A percentile compares a stretch with the other conserved stretches of the same genome.
phyloP scores from a whole-genome alignment of 1,284 basidiomycete species.

The Rhodotorula sp. region DNA sequence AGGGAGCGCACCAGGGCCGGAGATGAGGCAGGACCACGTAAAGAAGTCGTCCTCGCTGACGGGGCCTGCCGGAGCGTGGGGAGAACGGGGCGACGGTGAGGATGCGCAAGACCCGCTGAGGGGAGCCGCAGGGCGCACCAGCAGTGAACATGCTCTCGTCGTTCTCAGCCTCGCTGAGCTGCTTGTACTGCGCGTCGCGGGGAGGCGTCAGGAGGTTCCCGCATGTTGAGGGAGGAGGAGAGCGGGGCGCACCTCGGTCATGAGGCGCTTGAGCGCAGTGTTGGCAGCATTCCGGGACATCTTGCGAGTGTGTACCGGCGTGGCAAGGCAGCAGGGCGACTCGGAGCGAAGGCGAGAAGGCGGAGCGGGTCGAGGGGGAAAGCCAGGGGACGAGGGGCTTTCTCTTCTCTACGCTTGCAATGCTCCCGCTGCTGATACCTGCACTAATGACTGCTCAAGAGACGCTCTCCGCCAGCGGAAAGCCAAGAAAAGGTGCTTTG shows the following conservation, averaged over 20 bases:
- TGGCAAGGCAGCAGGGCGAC: neutral
- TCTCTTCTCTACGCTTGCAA: no score
- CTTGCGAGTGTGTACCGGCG: neutral
- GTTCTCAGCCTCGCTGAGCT: constrained; percentile 61
- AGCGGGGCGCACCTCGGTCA: constrained; percentile 41
- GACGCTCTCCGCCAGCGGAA: no score
- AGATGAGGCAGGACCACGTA: constrained; percentile 96
- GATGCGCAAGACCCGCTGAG: neutral
- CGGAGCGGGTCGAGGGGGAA: neutral
- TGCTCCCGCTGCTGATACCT: no score
- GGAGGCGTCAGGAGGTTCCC: neutral
- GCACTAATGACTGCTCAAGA: no score
- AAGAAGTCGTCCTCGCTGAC: constrained; percentile 95
- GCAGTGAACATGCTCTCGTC: constrained; percentile 93
- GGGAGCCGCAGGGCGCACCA: constrained; percentile 57
- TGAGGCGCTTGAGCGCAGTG: constrained; percentile 44
- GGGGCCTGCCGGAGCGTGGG: constrained; percentile 61
- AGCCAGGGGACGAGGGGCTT: no score
- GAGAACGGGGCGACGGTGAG: neutral
- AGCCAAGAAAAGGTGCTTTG: no score
- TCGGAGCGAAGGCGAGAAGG: neutral
- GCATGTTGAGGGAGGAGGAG: constrained; percentile 16
- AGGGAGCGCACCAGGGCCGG: constrained; percentile 66
- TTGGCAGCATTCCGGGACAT: constrained; percentile 14
- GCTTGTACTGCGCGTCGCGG: constrained; percentile 45